phyloP scores from a whole-genome alignment of 2,329 filamentous ascomycete species.

The Colletotrichum cuscutae region DNA sequence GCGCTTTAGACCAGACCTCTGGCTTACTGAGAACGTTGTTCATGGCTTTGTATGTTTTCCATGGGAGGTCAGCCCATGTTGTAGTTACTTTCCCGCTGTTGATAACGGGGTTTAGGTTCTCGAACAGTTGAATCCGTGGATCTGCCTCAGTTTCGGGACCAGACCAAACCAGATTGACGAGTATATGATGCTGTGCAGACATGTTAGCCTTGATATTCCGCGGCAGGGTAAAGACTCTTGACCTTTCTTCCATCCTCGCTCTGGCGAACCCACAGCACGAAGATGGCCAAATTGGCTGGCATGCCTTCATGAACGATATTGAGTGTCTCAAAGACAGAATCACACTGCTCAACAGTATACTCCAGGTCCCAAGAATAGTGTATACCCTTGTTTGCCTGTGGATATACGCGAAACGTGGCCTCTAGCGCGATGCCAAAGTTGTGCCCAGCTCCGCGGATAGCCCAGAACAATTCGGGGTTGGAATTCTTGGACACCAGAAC shows the following conservation, averaged over 20 bases:
- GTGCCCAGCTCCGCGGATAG: conserved; percentile 59
- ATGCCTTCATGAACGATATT: conserved; percentile 41
- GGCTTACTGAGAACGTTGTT: conserved; percentile 26
- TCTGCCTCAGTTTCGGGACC: conserved; percentile 11
- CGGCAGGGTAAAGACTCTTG: conserved; percentile 37
- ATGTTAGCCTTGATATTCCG: neutral
- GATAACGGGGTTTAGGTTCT: neutral
- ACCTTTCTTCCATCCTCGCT: conserved; percentile 31
- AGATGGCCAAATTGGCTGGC: conserved; percentile 43
- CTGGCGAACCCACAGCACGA: conserved; percentile 46
- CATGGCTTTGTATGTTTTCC: conserved; percentile 28
- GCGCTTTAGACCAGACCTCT: conserved; percentile 22
- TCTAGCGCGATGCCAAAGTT: conserved; percentile 62
- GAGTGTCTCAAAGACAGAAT: conserved; percentile 46
- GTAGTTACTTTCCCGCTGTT: conserved; percentile 5
- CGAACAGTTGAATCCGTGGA: conserved; percentile 10
- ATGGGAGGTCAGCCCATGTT: conserved; percentile 20
- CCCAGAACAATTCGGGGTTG: conserved; percentile 57
- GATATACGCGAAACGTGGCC: conserved; percentile 52
- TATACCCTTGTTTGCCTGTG: conserved; percentile 42
- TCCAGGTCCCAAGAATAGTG: conserved; percentile 40
- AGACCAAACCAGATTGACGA: conserved; percentile 26
- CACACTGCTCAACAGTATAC: conserved; percentile 41
- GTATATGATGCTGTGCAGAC: conserved; percentile 3
- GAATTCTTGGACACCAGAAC: conserved; percentile 38